Evolutionary conservation across 371 early-diverging fungal genomes (phyloP), one percentile per base, ranked within the genome.

Genomic region (Mortierella sp.): DNA sequence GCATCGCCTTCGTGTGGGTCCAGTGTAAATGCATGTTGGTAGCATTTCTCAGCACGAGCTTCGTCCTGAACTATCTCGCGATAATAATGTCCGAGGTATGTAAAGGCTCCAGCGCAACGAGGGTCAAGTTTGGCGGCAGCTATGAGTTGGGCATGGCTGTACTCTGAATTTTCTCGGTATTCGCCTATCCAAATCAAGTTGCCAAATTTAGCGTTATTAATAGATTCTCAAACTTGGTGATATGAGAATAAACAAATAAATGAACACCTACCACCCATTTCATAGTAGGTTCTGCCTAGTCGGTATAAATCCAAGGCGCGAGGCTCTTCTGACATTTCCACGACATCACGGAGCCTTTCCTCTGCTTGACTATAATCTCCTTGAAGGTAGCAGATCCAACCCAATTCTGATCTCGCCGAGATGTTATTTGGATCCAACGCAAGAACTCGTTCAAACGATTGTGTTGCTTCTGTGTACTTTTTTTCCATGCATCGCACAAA

Each of bases 41-140:
- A 95, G 70, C 96, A 96, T 63, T 93, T 94, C 53, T 86, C 84
- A 12, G 97, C 94, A 3, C 96, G 91, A 1, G 59, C 74, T 12
- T 77, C 64, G 56, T 96, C 94, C 28, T 85, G 64, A 34, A 90
- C 92, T 17, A 93, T 84, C 12, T 85, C 68, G 12, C 85, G 85
- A 81, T 96, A 97, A 76, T 92, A 96, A 62, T 92, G 87, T 7
- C 96, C 98, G 12, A 98, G 86, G 42, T 86, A 91, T 0, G 92
- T 89, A 70, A 95, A 98, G 0, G 93, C 91, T 7, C 85, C 85
- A 13, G 92, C 86, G 66, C 88, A 87, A 5, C 82, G 71, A 4
- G 93, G 85, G 66, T 96, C 90, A 13, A 91, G 67, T 66, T 93
- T 93, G 22, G 93, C 94, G 0, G 96, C 89, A 37, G 83, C 82